These are phyloP conservation scores for Colletotrichum sp. DNA, from an alignment of 2,329 filamentous ascomycete genomes.

Conservation along the genomic window DNA sequence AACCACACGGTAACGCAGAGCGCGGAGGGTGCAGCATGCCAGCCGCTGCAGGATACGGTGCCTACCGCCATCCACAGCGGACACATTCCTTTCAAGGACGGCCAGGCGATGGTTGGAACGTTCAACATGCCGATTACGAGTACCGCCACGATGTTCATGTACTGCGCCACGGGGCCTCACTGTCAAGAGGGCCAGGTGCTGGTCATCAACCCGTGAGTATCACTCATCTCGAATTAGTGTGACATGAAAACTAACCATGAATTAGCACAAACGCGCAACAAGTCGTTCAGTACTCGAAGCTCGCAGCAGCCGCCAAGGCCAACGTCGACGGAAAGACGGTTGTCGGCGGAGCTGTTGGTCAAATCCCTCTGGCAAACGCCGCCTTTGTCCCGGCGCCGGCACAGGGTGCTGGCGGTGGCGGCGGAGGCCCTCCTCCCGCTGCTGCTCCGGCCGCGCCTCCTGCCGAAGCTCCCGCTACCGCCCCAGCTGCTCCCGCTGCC, in stretches of 20 bases:
- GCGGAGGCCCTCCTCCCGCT: not conserved
- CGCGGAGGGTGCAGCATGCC: conserved; percentile 37
- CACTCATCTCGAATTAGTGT: not conserved
- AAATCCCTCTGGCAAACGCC: conserved; percentile 31
- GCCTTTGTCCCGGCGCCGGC: conserved; percentile 30
- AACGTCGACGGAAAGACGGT: conserved; percentile 32
- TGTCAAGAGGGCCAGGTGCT: conserved; percentile 56
- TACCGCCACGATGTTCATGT: conserved; percentile 52
- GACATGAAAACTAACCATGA: not conserved
- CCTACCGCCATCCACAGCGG: conserved; percentile 42
- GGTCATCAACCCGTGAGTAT: conserved; percentile 51
- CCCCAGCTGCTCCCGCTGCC: not conserved
- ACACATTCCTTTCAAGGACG: conserved; percentile 41
- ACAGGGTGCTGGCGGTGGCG: conserved; percentile 8
- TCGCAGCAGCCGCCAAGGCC: conserved; percentile 21
- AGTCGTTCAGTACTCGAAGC: conserved; percentile 31
- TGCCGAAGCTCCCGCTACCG: not conserved
- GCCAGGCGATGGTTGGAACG: conserved; percentile 42
- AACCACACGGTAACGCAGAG: conserved; percentile 51
- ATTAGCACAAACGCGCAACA: conserved; percentile 29
- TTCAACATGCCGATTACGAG: conserved; percentile 52
- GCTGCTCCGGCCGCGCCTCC: not conserved
- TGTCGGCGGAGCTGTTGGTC: conserved; percentile 29
- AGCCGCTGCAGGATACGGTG: conserved; percentile 37
- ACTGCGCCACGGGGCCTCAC: conserved; percentile 53